Percentiles rank a stretch among this genome's conserved stretches.
phyloP scores from a whole-genome alignment of 2,329 filamentous ascomycete genomes.

The Xylariomycetidae sp. region DNA sequence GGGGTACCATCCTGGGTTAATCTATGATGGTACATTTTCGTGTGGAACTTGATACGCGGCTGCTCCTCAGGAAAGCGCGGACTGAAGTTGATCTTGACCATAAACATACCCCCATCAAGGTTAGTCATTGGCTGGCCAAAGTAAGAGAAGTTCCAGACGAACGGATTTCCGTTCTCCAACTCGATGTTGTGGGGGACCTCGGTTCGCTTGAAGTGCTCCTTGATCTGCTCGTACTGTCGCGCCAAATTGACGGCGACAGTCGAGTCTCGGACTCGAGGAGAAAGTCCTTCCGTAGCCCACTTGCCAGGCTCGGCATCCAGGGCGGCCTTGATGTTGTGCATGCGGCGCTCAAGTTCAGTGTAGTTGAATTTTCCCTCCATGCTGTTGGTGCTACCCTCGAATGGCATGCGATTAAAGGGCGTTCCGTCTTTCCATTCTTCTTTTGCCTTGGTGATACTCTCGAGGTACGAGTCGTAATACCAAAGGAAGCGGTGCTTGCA shows the following conservation, averaged over 20 bases:
- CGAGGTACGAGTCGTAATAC: slow-evolving; percentile 88
- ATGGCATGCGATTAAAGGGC: slow-evolving; percentile 77
- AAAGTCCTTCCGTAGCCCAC: slow-evolving; percentile 69
- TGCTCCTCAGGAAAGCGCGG: slow-evolving; percentile 84
- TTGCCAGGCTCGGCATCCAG: slow-evolving; percentile 66
- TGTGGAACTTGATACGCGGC: slow-evolving; percentile 76
- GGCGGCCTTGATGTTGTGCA: slow-evolving; percentile 63
- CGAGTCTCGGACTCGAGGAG: slow-evolving; percentile 59
- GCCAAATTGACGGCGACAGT: slow-evolving; percentile 77
- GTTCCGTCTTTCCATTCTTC: slow-evolving; percentile 59
- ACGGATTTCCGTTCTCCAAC: slow-evolving; percentile 77
- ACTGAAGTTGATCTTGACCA: slow-evolving; percentile 74
- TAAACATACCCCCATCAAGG: slow-evolving; percentile 85
- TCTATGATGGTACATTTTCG: slow-evolving; percentile 80
- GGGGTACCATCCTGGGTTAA: slow-evolving; percentile 76
- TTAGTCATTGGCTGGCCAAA: slow-evolving; percentile 92
- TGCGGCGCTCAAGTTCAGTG: slow-evolving; percentile 62
- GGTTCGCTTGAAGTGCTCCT: slow-evolving; percentile 66
- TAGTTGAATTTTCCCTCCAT: slow-evolving; percentile 91
- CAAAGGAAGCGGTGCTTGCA: slow-evolving; percentile 90
- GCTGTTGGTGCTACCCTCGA: slow-evolving; percentile 69
- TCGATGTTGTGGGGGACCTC: slow-evolving; percentile 71
- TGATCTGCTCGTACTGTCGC: slow-evolving; percentile 79
- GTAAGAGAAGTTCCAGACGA: slow-evolving; percentile 83
- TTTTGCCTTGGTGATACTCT: slow-evolving; percentile 62